phyloP scores from a whole-genome alignment of 805 yeast species.

The Candida maris region DNA sequence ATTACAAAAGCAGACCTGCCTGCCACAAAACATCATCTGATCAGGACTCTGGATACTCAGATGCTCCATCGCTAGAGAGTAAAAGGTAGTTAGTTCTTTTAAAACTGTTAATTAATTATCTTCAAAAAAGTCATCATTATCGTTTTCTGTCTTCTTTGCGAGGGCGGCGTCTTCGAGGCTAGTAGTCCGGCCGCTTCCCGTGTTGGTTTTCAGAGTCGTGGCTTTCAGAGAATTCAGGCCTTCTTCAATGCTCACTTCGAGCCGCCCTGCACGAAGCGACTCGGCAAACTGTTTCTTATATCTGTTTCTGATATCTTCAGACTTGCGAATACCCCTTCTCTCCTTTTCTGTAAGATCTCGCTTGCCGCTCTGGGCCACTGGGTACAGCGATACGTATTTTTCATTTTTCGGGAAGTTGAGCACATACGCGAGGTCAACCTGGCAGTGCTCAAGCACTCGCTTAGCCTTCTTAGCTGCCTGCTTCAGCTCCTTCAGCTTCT shows the following conservation, averaged over 20 bases:
- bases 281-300: constrained; percentile 52
- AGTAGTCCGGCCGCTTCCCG: constrained; percentile 2
- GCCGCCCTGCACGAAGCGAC: constrained; percentile 47
- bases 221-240: constrained; percentile 25
- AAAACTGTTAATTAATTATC: no score
- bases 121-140: constrained; percentile 21
- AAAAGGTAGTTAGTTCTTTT: no score
- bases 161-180: constrained; percentile 11
- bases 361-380: constrained; percentile 35
- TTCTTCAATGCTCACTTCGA: constrained; percentile 52
- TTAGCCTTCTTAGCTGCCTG: constrained; percentile 36
- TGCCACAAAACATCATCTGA: constrained; percentile 28
- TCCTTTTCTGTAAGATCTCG: constrained; percentile 34
- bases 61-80: constrained; percentile 15
- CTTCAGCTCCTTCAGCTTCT: constrained; percentile 21
- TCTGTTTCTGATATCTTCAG: constrained; percentile 41
- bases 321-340: constrained; percentile 39
- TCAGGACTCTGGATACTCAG: constrained; percentile 42
- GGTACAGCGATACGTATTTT: constrained; percentile 78
- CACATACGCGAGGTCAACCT: constrained; percentile 71
- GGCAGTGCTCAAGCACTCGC: constrained; percentile 51
- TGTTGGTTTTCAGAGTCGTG: constrained; percentile 3
- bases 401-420: constrained; percentile 72
- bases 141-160: constrained; percentile 24
- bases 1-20: constrained; percentile 31